Conservation (phyloP, 306 rosid genomes). For the Rubus idaeus region DNA sequence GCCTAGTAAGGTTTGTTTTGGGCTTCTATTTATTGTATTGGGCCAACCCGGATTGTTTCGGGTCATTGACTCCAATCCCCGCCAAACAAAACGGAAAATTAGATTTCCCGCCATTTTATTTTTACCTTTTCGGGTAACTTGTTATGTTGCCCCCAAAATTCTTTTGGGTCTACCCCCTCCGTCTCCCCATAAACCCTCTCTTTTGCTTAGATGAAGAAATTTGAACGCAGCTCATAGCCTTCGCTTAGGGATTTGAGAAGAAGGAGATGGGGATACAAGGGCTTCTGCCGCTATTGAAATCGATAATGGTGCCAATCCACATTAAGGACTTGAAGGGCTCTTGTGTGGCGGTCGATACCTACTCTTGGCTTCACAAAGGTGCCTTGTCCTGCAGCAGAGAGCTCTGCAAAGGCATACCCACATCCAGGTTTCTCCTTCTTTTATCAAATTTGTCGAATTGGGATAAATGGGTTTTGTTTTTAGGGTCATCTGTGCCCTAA, state of each 20-base stretch:
- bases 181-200: not conserved
- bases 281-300: conserved; percentile 76
- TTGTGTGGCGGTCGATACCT: conserved; percentile 74
- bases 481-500: not conserved
- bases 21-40: not conserved
- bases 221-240: not conserved
- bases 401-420: conserved; percentile 77
- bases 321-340: conserved; percentile 72
- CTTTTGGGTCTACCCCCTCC: not conserved
- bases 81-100: not conserved
- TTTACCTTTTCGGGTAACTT: not conserved
- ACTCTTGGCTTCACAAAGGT: conserved; percentile 97
- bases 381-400: conserved; percentile 88
- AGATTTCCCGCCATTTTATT: conserved; percentile 4
- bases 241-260: not conserved
- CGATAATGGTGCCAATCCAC: conserved; percentile 82
- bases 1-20: not conserved
- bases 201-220: not conserved
- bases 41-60: not conserved
- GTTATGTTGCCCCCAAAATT: not conserved
- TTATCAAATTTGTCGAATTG: not conserved
- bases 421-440: conserved; percentile 52
- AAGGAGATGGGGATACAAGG: conserved; percentile 82
- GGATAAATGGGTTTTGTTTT: conserved; percentile 8
- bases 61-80: not conserved